Conservation (phyloP, 495 filamentous ascomycete genomes). For the Neurospora cerealis region DNA sequence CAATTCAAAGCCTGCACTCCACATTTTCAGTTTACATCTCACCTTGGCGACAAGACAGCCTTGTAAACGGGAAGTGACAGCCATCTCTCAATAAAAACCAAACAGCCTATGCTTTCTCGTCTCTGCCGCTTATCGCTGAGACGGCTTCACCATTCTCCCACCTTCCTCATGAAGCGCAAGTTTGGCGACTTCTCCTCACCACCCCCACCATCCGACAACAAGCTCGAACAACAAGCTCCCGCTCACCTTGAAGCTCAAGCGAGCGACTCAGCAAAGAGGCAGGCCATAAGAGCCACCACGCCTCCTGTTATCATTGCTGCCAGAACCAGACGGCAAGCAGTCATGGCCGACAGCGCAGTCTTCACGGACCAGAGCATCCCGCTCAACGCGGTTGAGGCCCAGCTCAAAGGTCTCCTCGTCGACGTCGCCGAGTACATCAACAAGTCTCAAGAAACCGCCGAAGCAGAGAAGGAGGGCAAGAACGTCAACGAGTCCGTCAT, state of each 20-base stretch:
- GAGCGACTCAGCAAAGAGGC: background rate
- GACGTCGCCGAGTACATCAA: slow-evolving; percentile 64
- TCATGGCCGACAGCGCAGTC: background rate
- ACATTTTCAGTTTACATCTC: background rate
- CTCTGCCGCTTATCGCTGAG: background rate
- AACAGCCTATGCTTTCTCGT: slow-evolving; percentile 3
- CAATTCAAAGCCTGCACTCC: background rate
- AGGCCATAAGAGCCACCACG: background rate
- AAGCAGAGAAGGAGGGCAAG: background rate
- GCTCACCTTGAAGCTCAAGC: background rate
- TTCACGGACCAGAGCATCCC: slow-evolving; percentile 8
- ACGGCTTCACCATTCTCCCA: background rate
- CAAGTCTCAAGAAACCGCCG: slow-evolving; percentile 10
- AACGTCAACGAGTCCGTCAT: slow-evolving; percentile 38
- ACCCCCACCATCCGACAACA: background rate
- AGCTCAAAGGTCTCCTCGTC: slow-evolving; percentile 59
- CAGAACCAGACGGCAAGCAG: background rate
- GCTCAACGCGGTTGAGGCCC: slow-evolving; percentile 57
- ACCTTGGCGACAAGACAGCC: background rate
- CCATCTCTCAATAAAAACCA: background rate
- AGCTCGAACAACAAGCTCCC: background rate
- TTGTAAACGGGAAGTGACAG: background rate
- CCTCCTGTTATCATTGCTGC: background rate
- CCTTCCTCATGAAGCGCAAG: slow-evolving; percentile 15
- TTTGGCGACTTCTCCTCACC: slow-evolving; percentile 3